Evolutionary conservation across 495 filamentous ascomycete genomes (phyloP).

Genomic region (Cercophora samala): DNA sequence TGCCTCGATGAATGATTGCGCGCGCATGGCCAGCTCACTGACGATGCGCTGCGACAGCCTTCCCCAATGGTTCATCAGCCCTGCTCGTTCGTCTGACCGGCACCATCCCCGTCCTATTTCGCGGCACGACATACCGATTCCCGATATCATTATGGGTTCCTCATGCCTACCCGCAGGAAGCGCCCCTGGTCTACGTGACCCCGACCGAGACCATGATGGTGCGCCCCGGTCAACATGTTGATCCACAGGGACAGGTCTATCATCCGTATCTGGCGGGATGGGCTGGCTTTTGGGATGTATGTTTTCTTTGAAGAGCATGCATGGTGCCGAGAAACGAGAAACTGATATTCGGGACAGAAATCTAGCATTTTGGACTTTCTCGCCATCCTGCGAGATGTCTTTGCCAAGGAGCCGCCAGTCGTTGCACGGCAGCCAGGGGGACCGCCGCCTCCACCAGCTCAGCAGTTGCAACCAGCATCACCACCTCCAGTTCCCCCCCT

Average conservation of each 20-base stretch:
- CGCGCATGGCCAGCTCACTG: not conserved
- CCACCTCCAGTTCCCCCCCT: constrained; percentile 44
- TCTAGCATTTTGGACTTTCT: constrained; percentile 79
- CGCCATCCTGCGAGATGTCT: constrained; percentile 77
- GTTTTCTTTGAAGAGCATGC: too few relatives aligned
- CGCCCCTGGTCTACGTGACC: constrained; percentile 82
- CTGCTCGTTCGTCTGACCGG: constrained; percentile 84
- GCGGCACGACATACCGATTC: constrained; percentile 85
- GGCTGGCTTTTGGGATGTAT: constrained; percentile 85
- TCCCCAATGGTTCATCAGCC: constrained; percentile 81
- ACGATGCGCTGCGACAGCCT: constrained; percentile 54
- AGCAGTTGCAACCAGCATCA: constrained; percentile 28
- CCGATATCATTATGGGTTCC: constrained; percentile 95
- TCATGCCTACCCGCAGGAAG: constrained; percentile 80
- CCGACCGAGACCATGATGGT: constrained; percentile 87
- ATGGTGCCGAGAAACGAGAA: too few relatives aligned
- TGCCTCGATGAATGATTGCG: not conserved
- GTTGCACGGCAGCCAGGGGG: constrained; percentile 64
- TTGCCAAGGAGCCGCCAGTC: constrained; percentile 92
- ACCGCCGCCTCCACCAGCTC: constrained; percentile 38
- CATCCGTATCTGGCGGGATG: constrained; percentile 93
- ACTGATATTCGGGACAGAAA: constrained; percentile 54
- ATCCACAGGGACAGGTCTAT: constrained; percentile 89
- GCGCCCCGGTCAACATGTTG: constrained; percentile 88
- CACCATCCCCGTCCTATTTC: constrained; percentile 82